Conservation (phyloP, 805 yeast species). For the Wickerhamiella brachini region DNA sequence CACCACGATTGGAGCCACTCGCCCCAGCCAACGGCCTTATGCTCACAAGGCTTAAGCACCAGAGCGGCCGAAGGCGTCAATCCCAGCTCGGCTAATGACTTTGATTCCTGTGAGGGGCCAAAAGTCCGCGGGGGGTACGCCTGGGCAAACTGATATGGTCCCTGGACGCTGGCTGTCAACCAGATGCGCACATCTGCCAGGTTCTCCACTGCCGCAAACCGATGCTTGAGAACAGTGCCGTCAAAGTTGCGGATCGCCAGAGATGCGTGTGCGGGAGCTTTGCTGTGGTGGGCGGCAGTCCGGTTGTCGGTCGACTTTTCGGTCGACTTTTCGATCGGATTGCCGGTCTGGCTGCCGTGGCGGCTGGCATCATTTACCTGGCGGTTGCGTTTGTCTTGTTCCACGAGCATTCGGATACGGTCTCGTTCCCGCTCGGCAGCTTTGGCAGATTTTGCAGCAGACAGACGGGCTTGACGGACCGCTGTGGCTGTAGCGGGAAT, state of each 20-base stretch:
- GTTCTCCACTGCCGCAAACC: constrained; percentile 34
- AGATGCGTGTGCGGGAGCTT: no score
- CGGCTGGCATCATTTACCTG: constrained; percentile 13
- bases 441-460: background rate
- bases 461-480: no score
- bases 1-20: background rate
- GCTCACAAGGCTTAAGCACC: constrained; percentile 47
- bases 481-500: no score
- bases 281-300: constrained; percentile 3
- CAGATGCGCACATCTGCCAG: constrained; percentile 47
- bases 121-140: constrained; percentile 51
- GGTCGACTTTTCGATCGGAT: no score
- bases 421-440: constrained; percentile 30
- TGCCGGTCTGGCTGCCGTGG: no score
- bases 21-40: background rate
- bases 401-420: constrained; percentile 38
- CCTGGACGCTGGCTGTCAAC: constrained; percentile 41
- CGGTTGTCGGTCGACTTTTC: no score
- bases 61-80: constrained; percentile 62
- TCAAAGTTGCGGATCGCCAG: constrained; percentile 54
- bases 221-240: constrained; percentile 43
- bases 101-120: constrained; percentile 45
- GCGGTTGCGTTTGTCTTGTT: constrained; percentile 41
- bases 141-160: constrained; percentile 38
- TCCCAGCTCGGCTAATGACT: constrained; percentile 38